phyloP scores from a whole-genome alignment of 352 stramenopile genomes.

The Phytophthora foliorum region DNA sequence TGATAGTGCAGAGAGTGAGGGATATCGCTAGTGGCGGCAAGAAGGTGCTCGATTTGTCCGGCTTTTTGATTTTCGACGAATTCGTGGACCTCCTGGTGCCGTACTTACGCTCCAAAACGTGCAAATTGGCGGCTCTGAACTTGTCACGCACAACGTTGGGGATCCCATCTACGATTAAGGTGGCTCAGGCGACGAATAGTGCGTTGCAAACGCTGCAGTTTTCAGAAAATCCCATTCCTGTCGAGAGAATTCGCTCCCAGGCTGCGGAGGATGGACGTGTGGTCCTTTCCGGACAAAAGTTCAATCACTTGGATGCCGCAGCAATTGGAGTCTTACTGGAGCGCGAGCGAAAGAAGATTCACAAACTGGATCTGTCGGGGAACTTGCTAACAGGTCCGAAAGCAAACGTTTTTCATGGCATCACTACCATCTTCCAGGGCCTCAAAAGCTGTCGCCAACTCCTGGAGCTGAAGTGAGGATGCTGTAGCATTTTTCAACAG shows the following conservation, averaged over 20 bases:
- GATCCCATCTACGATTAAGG: conserved; percentile 45
- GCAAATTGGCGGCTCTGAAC: conserved; percentile 56
- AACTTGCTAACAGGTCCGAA: conserved; percentile 61
- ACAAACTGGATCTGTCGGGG: conserved; percentile 58
- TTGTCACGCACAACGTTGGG: conserved; percentile 64
- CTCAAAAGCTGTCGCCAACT: conserved; percentile 63
- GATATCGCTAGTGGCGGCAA: conserved; percentile 46
- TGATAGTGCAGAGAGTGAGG: conserved; percentile 63
- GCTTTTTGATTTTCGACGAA: conserved; percentile 67
- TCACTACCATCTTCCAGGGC: conserved; percentile 51
- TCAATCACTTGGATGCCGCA: conserved; percentile 70
- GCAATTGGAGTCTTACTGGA: conserved; percentile 63
- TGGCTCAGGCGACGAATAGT: conserved; percentile 53
- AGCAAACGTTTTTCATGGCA: conserved; percentile 68
- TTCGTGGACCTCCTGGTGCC: conserved; percentile 65
- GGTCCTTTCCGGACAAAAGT: conserved; percentile 36
- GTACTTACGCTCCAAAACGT: conserved; percentile 64
- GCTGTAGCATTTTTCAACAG: neutral
- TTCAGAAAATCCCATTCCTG: conserved; percentile 47
- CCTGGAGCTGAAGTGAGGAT: conserved; percentile 57
- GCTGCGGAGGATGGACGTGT: conserved; percentile 40
- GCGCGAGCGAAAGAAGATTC: conserved; percentile 56
- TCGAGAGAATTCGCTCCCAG: conserved; percentile 42
- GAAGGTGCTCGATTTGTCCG: conserved; percentile 58
- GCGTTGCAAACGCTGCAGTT: conserved; percentile 62